A percentile compares a stretch with the other conserved stretches of the same genome.
These are phyloP conservation scores for Termitomyces sp. DNA, from an alignment of 768 basidiomycete genomes.

Conservation along the genomic window DNA sequence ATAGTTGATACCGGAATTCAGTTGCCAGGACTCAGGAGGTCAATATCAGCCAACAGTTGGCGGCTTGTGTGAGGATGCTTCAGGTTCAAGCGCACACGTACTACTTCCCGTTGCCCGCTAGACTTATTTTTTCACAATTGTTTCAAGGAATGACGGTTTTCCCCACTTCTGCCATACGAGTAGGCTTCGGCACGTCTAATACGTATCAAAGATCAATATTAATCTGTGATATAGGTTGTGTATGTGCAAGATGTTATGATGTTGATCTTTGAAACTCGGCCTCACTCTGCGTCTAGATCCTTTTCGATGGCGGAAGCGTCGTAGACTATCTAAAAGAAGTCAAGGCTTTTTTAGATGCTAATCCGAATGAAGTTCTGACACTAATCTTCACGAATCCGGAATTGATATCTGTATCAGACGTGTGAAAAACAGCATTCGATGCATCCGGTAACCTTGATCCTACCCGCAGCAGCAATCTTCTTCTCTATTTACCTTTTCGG, in stretches of 20 bases:
- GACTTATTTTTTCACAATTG: not conserved
- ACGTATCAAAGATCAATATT: not conserved
- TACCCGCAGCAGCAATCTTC: too few species aligned
- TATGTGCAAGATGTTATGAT: not conserved
- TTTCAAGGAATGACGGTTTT: not conserved
- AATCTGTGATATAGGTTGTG: not conserved
- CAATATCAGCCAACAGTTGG: not conserved
- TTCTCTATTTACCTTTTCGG: not conserved
- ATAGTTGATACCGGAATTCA: not conserved
- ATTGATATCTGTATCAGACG: conserved; percentile 35
- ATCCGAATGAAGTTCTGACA: conserved; percentile 50
- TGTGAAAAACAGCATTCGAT: conserved; percentile 51
- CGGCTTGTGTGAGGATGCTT: not conserved
- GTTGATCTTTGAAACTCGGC: not conserved
- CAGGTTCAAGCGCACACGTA: not conserved
- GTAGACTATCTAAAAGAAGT: not conserved
- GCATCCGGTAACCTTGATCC: conserved; percentile 26
- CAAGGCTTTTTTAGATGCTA: not conserved
- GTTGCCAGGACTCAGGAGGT: not conserved
- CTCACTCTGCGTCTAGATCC: not conserved
- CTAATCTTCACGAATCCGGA: conserved; percentile 65
- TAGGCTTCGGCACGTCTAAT: not conserved
- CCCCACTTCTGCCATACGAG: not conserved
- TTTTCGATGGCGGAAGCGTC: not conserved
- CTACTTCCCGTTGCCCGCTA: too few species aligned